Evolutionary conservation across 192 early-diverging fungal genomes (phyloP).

Genomic region (Chytriomyces sp.): DNA sequence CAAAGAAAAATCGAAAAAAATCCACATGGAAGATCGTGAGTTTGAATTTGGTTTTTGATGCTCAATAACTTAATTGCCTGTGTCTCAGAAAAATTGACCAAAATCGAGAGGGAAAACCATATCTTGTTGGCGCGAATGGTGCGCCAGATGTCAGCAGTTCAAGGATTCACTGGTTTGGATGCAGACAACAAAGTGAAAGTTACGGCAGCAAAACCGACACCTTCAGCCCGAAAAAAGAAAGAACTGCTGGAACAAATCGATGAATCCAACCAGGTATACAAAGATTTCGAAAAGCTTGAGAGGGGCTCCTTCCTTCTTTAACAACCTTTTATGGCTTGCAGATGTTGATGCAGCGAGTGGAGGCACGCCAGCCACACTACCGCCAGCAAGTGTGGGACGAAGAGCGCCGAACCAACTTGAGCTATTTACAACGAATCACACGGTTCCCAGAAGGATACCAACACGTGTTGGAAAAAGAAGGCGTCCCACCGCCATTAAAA

Average conservation of each 20-base stretch:
- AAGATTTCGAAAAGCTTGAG: not conserved
- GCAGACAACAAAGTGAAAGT: constrained; percentile 34
- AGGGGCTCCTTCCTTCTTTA: not conserved
- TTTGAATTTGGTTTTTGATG: not conserved
- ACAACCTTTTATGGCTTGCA: not conserved
- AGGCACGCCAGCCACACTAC: constrained; percentile 44
- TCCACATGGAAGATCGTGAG: constrained; percentile 40
- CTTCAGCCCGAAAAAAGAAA: constrained; percentile 35
- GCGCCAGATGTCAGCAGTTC: constrained; percentile 41
- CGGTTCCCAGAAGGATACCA: constrained; percentile 51
- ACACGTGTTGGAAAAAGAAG: constrained; percentile 35
- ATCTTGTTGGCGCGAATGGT: constrained; percentile 57
- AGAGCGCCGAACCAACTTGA: constrained; percentile 51
- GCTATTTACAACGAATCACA: constrained; percentile 46
- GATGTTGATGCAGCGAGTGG: constrained; percentile 47
- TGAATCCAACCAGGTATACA: constrained; percentile 47
- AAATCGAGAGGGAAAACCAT: constrained; percentile 50
- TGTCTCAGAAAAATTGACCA: constrained; percentile 42
- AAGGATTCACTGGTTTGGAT: constrained; percentile 45
- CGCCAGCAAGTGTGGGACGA: constrained; percentile 48
- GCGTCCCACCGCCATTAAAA: constrained; percentile 40
- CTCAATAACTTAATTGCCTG: not conserved
- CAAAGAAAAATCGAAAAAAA: constrained; percentile 41
- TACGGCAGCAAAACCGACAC: constrained; percentile 36
- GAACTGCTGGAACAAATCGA: constrained; percentile 43